Conservation (phyloP, 1,284 basidiomycete genomes). For the Rhodotorula sp. region DNA sequence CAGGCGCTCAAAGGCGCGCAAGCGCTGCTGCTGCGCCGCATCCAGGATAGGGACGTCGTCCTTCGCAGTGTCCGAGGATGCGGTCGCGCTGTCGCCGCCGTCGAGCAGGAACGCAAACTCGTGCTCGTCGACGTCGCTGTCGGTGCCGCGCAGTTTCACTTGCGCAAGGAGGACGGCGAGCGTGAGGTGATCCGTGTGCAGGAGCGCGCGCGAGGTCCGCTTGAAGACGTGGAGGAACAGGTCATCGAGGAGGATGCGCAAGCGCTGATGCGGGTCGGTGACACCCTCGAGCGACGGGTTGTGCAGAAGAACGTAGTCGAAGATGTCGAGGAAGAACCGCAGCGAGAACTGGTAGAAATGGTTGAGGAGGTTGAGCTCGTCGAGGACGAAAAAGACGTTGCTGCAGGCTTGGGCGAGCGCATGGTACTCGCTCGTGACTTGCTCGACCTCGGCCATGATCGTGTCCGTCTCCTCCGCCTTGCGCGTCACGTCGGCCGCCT, state of each 20-base stretch:
- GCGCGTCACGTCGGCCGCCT: conserved; percentile 91
- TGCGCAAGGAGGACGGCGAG: conserved; percentile 87
- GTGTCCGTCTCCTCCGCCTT: conserved; percentile 98
- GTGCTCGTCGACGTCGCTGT: conserved; percentile 66
- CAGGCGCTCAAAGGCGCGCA: conserved; percentile 48
- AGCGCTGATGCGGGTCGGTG: conserved; percentile 70
- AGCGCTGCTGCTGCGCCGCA: conserved; percentile 65
- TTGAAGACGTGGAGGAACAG: conserved; percentile 88
- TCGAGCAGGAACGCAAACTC: conserved; percentile 91
- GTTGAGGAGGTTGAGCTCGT: conserved; percentile 89
- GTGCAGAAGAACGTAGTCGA: conserved; percentile 87
- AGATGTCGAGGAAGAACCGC: conserved; percentile 96
- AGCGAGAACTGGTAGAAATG: conserved; percentile 99
- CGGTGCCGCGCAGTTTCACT: conserved; percentile 72
- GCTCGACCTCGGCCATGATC: conserved; percentile 94
- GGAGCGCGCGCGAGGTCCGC: conserved; percentile 84
- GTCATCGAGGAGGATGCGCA: conserved; percentile 82
- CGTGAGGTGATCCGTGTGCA: conserved; percentile 89
- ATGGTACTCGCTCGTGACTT: conserved; percentile 91
- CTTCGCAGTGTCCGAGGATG: neutral
- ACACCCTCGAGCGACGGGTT: conserved; percentile 85
- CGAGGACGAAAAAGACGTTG: conserved; percentile 94
- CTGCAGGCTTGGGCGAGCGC: conserved; percentile 96
- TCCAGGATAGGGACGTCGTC: conserved; percentile 36
- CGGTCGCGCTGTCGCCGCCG: conserved; percentile 54